These are phyloP conservation scores for Epipyxis sp. DNA, from an alignment of 108 stramenopile species.

Conservation along the genomic window DNA sequence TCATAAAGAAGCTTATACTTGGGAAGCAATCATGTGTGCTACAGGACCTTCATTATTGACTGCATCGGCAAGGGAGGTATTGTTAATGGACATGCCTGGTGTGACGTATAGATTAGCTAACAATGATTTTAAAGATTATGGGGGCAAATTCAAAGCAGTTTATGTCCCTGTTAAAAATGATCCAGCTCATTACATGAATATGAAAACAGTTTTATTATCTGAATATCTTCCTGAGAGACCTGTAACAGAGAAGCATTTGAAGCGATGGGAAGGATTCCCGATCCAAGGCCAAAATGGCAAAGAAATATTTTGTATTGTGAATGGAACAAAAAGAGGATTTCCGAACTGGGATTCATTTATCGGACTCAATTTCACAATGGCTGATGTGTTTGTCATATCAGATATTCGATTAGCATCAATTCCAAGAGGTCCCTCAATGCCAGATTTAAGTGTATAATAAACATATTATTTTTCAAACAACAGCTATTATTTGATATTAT, in stretches of 20 bases:
- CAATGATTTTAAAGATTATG: not conserved
- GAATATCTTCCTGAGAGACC: not conserved
- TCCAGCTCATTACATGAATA: constrained; percentile 20
- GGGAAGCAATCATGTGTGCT: constrained; percentile 20
- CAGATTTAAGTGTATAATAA: too few species aligned
- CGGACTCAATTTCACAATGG: constrained; percentile 8
- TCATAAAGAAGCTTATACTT: not conserved
- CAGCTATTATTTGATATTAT: too few species aligned
- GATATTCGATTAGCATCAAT: not conserved
- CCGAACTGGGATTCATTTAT: constrained; percentile 3
- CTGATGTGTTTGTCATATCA: constrained; percentile 1
- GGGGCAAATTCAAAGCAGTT: constrained; percentile 14
- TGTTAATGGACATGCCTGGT: not conserved
- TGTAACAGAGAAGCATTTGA: not conserved
- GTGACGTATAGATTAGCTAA: not conserved
- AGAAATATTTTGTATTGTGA: constrained; percentile 14
- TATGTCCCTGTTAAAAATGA: constrained; percentile 4
- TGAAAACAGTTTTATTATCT: not conserved
- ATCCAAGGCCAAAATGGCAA: constrained; percentile 23
- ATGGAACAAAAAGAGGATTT: not conserved
- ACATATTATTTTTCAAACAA: too few species aligned
- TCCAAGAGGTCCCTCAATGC: constrained; percentile 3
- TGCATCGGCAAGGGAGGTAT: not conserved
- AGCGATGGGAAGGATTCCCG: constrained; percentile 5
- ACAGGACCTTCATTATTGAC: constrained; percentile 7